These are phyloP conservation scores for Colletotrichum sp. DNA, from an alignment of 2,329 filamentous ascomycete genomes.

Conservation along the genomic window DNA sequence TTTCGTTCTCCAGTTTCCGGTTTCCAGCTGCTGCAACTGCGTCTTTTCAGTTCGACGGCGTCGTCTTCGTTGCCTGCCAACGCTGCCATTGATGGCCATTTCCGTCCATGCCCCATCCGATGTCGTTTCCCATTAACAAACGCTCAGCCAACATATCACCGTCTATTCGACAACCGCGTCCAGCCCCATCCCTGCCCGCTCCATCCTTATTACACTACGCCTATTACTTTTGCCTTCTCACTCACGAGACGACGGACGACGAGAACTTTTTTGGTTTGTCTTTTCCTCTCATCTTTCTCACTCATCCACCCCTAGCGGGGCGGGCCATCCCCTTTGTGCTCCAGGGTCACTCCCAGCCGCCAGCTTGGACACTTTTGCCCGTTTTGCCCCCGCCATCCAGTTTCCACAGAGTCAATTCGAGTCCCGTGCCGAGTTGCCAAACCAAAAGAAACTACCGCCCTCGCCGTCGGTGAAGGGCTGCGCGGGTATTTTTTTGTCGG, in stretches of 20 bases:
- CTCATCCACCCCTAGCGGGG: neutral
- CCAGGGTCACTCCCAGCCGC: constrained; percentile 4
- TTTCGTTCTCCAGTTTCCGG: neutral
- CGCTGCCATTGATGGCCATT: neutral
- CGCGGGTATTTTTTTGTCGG: neutral
- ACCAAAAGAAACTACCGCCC: constrained; percentile 6
- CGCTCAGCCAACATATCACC: neutral
- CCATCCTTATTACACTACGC: neutral
- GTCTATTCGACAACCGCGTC: neutral
- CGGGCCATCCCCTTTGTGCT: constrained; percentile 3
- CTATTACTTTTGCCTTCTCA: constrained; percentile 11
- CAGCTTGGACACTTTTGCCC: neutral
- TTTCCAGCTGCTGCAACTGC: neutral
- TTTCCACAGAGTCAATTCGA: neutral
- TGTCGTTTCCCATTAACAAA: neutral
- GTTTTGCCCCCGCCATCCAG: constrained; percentile 1
- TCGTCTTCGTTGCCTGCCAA: neutral
- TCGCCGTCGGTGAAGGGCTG: neutral
- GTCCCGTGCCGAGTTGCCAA: constrained; percentile 5
- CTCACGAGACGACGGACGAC: neutral
- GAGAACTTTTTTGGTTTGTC: neutral
- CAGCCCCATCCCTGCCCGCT: neutral
- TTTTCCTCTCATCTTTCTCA: constrained; percentile 7
- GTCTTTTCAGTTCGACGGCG: neutral
- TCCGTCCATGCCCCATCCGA: neutral